phyloP scores from a whole-genome alignment of 2,329 filamentous ascomycete species.

The Botrytis galanthina region DNA sequence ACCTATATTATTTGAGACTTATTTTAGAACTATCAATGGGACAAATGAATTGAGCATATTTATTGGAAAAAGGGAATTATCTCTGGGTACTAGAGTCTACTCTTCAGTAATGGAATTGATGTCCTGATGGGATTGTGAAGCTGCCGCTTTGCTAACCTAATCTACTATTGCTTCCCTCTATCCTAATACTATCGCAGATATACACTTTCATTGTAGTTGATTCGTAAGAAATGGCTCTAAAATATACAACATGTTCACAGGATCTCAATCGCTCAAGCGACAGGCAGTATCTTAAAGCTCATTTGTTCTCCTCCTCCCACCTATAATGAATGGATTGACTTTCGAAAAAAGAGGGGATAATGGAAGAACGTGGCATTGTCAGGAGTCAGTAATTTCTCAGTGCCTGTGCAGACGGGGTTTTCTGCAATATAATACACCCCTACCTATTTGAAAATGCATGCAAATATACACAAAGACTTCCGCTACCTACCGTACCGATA shows the following conservation, averaged over 20 bases:
- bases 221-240: not conserved
- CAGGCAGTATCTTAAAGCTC: not conserved
- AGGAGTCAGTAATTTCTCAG: not conserved
- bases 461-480: not conserved
- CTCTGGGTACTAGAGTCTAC: not conserved
- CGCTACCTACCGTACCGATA: not conserved
- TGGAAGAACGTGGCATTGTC: rapidly evolving
- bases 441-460: not conserved
- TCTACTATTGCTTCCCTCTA: not conserved
- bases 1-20: not conserved
- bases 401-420: not conserved
- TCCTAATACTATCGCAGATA: not conserved
- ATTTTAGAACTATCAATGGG: not conserved
- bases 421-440: not conserved
- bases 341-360: not conserved
- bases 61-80: not conserved
- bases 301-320: not conserved
- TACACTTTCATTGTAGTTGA: not conserved
- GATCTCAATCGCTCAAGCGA: not conserved
- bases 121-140: not conserved
- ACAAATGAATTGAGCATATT: not conserved
- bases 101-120: not conserved
- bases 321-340: not conserved
- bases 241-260: not conserved
- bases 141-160: not conserved